Evolutionary conservation across 768 basidiomycete genomes (phyloP).

Genomic region (Fomitopsis serialis): DNA sequence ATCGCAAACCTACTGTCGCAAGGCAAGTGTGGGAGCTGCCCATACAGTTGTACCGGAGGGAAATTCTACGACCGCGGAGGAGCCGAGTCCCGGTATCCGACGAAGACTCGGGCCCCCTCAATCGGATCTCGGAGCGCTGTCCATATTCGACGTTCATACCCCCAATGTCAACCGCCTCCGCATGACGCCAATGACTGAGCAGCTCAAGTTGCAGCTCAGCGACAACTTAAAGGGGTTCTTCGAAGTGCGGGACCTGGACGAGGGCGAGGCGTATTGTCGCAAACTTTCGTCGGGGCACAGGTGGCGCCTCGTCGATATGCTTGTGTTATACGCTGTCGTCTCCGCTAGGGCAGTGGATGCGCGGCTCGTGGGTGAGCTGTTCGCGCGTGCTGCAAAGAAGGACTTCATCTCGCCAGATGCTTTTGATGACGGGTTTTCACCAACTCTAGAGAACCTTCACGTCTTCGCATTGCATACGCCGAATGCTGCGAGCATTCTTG

Average conservation of each 20-base stretch:
- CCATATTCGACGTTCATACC: no score
- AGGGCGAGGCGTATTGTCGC: constrained; percentile 83
- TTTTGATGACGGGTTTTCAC: constrained; percentile 72
- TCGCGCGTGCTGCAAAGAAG: constrained; percentile 56
- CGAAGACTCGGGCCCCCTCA: no score
- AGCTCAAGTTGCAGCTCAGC: constrained; percentile 68
- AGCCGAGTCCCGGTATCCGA: no score
- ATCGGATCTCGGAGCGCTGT: no score
- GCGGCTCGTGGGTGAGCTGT: constrained; percentile 72
- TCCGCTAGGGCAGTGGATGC: constrained; percentile 77
- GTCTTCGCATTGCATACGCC: constrained; percentile 90
- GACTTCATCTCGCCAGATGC: constrained; percentile 48
- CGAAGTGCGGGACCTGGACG: constrained; percentile 73
- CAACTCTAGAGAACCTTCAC: constrained; percentile 71
- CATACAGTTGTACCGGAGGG: no score
- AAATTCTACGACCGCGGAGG: no score
- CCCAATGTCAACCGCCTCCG: no score
- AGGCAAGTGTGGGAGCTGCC: no score
- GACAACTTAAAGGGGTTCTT: constrained; percentile 87
- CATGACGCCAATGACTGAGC: no score
- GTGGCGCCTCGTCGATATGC: constrained; percentile 61
- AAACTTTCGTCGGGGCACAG: constrained; percentile 62
- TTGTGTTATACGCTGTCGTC: constrained; percentile 61
- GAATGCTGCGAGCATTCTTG: constrained; percentile 72
- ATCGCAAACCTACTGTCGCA: no score